Percentiles rank a stretch among this genome's conserved stretches.
Evolutionary conservation across 179 eudicot species (phyloP).

Genomic region (Amaranthus tricolor): DNA sequence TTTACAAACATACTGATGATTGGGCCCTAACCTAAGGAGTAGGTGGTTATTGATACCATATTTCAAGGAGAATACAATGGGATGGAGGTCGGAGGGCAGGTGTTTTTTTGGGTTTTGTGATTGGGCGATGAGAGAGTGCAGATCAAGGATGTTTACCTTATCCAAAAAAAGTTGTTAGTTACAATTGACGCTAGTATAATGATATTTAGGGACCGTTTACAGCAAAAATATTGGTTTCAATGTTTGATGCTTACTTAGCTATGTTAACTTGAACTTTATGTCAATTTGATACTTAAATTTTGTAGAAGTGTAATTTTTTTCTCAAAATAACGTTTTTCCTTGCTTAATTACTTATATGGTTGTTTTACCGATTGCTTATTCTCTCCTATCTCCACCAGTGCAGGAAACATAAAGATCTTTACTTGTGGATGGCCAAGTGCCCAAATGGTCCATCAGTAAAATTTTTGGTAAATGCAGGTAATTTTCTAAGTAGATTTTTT

Average conservation of each 20-base stretch:
- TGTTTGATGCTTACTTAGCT: neutral
- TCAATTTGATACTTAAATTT: neutral
- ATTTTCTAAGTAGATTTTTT: slow-evolving; percentile 3
- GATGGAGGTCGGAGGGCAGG: too few species aligned
- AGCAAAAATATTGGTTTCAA: neutral
- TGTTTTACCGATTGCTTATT: slow-evolving; percentile 6
- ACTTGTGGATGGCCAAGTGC: slow-evolving; percentile 93
- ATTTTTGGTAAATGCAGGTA: slow-evolving; percentile 94
- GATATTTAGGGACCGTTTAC: neutral
- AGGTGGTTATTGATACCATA: too few species aligned
- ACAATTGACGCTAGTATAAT: neutral
- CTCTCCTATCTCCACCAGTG: slow-evolving; percentile 50
- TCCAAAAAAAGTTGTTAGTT: too few species aligned
- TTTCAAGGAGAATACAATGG: too few species aligned
- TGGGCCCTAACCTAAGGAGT: too few species aligned
- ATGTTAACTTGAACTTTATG: neutral
- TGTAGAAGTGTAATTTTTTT: neutral
- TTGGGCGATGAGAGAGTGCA: too few species aligned
- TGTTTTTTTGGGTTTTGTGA: too few species aligned
- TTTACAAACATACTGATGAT: too few species aligned
- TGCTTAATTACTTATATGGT: neutral
- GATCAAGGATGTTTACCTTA: too few species aligned
- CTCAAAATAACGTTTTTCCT: neutral
- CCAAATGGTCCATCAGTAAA: slow-evolving; percentile 96
- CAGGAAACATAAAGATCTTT: slow-evolving; percentile 88